Evolutionary conservation across 1,284 basidiomycete species (phyloP), one percentile per base, ranked within the genome.

Genomic region (Ceratorhiza oryzae-sativae): DNA sequence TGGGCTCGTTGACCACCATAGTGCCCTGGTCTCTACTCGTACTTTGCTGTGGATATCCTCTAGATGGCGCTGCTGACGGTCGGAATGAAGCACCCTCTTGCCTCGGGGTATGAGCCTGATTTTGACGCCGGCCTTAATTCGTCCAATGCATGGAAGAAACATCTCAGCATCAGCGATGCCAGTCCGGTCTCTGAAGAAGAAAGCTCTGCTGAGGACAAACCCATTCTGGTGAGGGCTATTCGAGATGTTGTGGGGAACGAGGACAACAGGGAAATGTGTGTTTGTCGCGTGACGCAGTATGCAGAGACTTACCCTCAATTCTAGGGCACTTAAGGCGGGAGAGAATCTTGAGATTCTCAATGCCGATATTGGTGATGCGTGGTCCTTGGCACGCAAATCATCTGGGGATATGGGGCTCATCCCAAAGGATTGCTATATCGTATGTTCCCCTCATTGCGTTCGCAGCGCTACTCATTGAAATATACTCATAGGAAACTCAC

Each of bases 61-160:
- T 6, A 39, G 13, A 39, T 39, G 36, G 36, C 36, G 6, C 36
- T 39, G 8, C 13, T 39, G 36, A 39, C 36, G 6, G 36, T 15
- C 20, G n/a, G 45, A 48, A 34, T 48, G 42, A 62, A 45, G 42
- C 36, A 46, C 32, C 45, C 60, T 0, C 41, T 59, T 46, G 20
- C 18, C 20, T 34, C 30, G 32, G 42, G 60, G 15, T 72, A 53
- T 30, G 79, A 81, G 63, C 82, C 83, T 39, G 87, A 87, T 68
- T 91, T 92, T 76, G 91, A 92, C 78, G 86, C 87, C 4, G 90
- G 91, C 1, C 83, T 92, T 78, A 91, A 92, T 79, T 84, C 89
- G 3, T 92, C 91, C 0, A 80, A 84, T 1, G 90, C 89, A 5
- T 92, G 90, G 90, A 89, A 89, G 15, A 88, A 86, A 71, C 86